phyloP scores from a whole-genome alignment of 2,329 filamentous ascomycete genomes.

The Cladosporium sp. region DNA sequence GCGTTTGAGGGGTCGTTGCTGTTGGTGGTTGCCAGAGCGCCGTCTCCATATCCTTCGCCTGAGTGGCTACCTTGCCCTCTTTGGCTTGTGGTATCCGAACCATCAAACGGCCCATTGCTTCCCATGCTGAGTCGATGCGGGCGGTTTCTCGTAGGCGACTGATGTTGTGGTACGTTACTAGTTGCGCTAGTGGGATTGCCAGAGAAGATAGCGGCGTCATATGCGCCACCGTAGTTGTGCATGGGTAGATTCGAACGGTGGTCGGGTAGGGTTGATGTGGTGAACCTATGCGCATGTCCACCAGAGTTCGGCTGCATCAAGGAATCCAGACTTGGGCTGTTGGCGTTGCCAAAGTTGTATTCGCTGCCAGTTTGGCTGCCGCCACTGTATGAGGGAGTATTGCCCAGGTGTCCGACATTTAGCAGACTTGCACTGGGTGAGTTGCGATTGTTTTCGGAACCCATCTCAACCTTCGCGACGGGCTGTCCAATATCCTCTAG shows the following conservation, averaged over 20 bases:
- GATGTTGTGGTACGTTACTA: constrained; percentile 2
- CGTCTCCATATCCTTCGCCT: constrained; percentile 12
- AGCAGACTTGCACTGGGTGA: constrained; percentile 20
- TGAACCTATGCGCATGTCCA: constrained; percentile 6
- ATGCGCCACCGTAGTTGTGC: constrained; percentile 13
- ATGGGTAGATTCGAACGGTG: constrained; percentile 7
- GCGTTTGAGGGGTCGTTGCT: constrained; percentile 15
- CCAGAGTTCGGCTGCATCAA: constrained; percentile 16
- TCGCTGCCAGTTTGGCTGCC: constrained; percentile 26
- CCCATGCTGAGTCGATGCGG: constrained; percentile 28
- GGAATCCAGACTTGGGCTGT: constrained; percentile 20
- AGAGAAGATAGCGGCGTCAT: constrained; percentile 5
- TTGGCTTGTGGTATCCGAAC: constrained; percentile 9
- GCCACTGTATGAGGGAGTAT: constrained; percentile 21
- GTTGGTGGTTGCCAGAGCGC: constrained; percentile 10
- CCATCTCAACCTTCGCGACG: constrained; percentile 12
- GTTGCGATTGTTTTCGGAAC: constrained; percentile 16
- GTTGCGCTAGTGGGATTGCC: not conserved
- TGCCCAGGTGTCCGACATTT: constrained; percentile 17
- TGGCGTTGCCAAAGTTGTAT: constrained; percentile 24
- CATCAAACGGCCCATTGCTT: constrained; percentile 21
- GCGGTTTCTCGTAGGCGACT: constrained; percentile 18
- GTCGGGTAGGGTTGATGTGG: constrained; percentile 15
- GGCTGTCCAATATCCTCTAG: not conserved
- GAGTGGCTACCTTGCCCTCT: constrained; percentile 2